Percentiles rank a stretch among this genome's conserved stretches.
Evolutionary conservation across 2,329 filamentous ascomycete genomes (phyloP).

Genomic region (Epichloe amarillans): DNA sequence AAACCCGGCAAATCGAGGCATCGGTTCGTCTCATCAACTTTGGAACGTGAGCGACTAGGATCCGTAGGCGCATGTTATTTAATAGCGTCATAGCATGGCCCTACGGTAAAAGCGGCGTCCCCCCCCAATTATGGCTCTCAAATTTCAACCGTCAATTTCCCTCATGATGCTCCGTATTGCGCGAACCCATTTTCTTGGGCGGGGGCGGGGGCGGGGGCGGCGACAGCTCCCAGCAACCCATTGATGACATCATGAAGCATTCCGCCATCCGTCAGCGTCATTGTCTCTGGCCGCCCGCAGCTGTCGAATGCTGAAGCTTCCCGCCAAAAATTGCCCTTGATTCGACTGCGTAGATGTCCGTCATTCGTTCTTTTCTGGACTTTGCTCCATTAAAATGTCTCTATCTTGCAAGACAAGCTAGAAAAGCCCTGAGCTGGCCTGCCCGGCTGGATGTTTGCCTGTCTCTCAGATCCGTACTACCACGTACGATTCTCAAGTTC

Average conservation of each 20-base stretch:
- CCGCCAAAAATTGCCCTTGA: background rate
- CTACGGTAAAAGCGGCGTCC: too few relatives aligned
- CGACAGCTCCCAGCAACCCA: too few relatives aligned
- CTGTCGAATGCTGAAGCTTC: background rate
- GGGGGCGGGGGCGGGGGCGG: too few relatives aligned
- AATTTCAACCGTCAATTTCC: too few relatives aligned
- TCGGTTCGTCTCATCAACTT: too few relatives aligned
- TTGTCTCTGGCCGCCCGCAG: background rate
- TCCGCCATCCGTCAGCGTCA: constrained; percentile 12
- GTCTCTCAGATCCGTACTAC: background rate
- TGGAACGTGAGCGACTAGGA: too few relatives aligned
- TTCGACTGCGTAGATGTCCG: background rate
- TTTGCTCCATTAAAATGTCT: background rate
- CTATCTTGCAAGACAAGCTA: background rate
- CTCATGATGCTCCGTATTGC: too few relatives aligned
- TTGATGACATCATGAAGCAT: constrained; percentile 24
- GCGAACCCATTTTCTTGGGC: too few relatives aligned
- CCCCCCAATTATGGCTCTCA: too few relatives aligned
- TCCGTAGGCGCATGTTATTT: too few relatives aligned
- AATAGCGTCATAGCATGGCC: too few relatives aligned
- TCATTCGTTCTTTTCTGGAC: background rate
- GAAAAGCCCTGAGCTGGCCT: background rate
- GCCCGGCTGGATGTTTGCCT: background rate
- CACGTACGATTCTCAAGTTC: background rate
- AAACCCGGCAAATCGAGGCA: too few relatives aligned